Conservation (phyloP, 129 eudicot species). For the Lactuca sativa region DNA sequence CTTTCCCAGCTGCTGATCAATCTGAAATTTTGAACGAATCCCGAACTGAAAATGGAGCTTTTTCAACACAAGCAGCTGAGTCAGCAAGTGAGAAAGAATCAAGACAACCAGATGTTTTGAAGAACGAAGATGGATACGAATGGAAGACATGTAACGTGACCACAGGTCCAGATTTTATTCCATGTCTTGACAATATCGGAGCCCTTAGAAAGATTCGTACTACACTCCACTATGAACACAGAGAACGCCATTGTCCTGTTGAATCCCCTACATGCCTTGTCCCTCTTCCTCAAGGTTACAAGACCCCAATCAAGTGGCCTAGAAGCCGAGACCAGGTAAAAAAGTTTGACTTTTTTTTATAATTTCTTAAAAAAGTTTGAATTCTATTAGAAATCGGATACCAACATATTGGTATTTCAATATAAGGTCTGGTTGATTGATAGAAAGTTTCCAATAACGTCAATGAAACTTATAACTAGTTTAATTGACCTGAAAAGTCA, state of each 20-base stretch:
- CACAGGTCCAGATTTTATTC: constrained; percentile 53
- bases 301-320: constrained; percentile 51
- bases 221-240: constrained; percentile 53
- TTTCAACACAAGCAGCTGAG: constrained; percentile 58
- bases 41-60: constrained; percentile 24
- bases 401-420: not conserved
- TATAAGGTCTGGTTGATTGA: not conserved
- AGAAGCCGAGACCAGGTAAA: constrained; percentile 55
- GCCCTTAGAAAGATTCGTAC: constrained; percentile 41
- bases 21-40: constrained; percentile 49
- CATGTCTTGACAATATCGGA: constrained; percentile 50
- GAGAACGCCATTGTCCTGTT: constrained; percentile 61
- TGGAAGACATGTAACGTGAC: constrained; percentile 51
- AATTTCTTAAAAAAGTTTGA: not conserved
- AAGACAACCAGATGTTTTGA: constrained; percentile 18
- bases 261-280: constrained; percentile 59
- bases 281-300: constrained; percentile 48
- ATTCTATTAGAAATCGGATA: not conserved
- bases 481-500: too few relatives aligned
- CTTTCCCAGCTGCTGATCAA: constrained; percentile 31
- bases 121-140: constrained; percentile 16
- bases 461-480: too few relatives aligned
- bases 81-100: constrained; percentile 47
- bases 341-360: not conserved
- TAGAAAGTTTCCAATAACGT: too few relatives aligned